These are phyloP conservation scores for Ustilago curta DNA, from an alignment of 1,284 basidiomycete species.

Conservation along the genomic window DNA sequence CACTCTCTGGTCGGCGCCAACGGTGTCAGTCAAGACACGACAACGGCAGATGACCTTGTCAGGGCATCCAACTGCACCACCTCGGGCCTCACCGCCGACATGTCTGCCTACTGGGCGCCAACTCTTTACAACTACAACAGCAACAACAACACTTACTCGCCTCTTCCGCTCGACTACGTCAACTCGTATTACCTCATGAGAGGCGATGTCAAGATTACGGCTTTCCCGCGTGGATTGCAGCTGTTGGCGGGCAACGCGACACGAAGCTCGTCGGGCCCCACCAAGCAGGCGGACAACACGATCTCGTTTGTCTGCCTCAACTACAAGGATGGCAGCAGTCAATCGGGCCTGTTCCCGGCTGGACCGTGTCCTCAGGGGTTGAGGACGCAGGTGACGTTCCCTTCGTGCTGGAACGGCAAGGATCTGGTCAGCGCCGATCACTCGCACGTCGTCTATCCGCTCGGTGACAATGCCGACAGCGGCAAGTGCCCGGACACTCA, in stretches of 20 bases:
- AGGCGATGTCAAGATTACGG: constrained; percentile 54
- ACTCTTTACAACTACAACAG: constrained; percentile 70
- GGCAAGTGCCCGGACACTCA: constrained; percentile 73
- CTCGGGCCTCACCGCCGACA: constrained; percentile 69
- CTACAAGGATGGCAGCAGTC: constrained; percentile 60
- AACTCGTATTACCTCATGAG: constrained; percentile 70
- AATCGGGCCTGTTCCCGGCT: constrained; percentile 38
- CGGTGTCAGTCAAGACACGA: constrained; percentile 27
- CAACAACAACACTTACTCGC: constrained; percentile 34
- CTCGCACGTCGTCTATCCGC: constrained; percentile 70
- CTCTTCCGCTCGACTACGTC: constrained; percentile 43
- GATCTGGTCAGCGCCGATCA: constrained; percentile 71
- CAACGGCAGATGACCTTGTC: constrained; percentile 25
- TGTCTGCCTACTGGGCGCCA: constrained; percentile 72
- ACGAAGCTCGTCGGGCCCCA: constrained; percentile 12
- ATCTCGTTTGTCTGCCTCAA: constrained; percentile 71
- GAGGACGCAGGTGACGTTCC: constrained; percentile 71
- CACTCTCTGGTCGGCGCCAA: constrained; percentile 70
- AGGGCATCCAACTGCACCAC: constrained; percentile 68
- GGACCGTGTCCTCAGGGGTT: constrained; percentile 66
- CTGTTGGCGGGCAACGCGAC: constrained; percentile 71
- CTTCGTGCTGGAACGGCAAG: constrained; percentile 74
- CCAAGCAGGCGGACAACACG: constrained; percentile 60
- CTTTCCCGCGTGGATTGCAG: constrained; percentile 71
- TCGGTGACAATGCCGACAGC: constrained; percentile 70